These are phyloP conservation scores for Nakazawaea siamensis DNA, from an alignment of 805 yeast species.

Conservation along the genomic window DNA sequence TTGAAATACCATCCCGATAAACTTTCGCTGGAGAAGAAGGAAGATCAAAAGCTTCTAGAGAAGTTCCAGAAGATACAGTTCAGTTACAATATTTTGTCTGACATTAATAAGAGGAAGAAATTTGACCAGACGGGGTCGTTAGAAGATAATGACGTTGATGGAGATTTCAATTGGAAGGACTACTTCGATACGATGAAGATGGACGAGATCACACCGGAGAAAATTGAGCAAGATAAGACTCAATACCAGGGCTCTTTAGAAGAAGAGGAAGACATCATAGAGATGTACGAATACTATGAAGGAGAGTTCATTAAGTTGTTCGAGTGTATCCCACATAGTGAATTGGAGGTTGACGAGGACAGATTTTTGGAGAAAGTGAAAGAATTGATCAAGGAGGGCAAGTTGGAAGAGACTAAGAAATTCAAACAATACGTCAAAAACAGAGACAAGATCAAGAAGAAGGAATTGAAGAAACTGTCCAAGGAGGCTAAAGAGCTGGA, in stretches of 20 bases:
- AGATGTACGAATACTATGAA: constrained; percentile 43
- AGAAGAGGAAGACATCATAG: constrained; percentile 54
- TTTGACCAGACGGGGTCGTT: constrained; percentile 70
- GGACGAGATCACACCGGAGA: constrained; percentile 46
- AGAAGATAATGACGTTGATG: constrained; percentile 31
- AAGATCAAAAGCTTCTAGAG: constrained; percentile 19
- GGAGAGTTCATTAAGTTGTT: constrained; percentile 69
- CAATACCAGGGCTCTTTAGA: constrained; percentile 57
- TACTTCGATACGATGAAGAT: constrained; percentile 40
- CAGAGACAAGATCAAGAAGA: constrained; percentile 37
- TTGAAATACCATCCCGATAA: constrained; percentile 70
- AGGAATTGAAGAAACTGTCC: constrained; percentile 40
- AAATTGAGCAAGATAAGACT: constrained; percentile 59
- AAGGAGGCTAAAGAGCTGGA: constrained; percentile 63
- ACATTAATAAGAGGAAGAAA: constrained; percentile 40
- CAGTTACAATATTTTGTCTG: constrained; percentile 63
- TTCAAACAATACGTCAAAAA: constrained; percentile 46
- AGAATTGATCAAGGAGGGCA: constrained; percentile 30
- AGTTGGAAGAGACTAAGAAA: constrained; percentile 29
- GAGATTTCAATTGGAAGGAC: constrained; percentile 48
- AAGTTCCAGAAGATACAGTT: constrained; percentile 65
- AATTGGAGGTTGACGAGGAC: constrained; percentile 51
- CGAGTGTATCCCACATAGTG: constrained; percentile 73
- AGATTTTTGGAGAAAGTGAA: constrained; percentile 49
- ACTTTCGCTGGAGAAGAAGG: constrained; percentile 25